Base-by-base conservation (phyloP, 2,329 filamentous ascomycete genomes). In the Cladosporium halotolerans region DNA sequence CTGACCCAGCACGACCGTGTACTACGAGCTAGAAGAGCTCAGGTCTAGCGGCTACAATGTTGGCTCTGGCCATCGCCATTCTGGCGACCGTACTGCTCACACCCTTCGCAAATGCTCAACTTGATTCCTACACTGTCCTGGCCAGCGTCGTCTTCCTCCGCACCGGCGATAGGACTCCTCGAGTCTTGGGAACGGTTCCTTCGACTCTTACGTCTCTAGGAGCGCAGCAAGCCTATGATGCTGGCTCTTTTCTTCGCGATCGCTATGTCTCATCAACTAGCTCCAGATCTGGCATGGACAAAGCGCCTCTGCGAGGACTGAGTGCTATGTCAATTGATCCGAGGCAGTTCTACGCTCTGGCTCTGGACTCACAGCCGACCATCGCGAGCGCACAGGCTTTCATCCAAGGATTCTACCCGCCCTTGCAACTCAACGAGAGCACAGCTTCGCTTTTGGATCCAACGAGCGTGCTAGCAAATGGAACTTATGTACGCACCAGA, bases 361-460 rank as follows among this genome's bases (percentile, higher is more conserved):
- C 80, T 0, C 64, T 73, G 23, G 71, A 79, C 23, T 68, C 73
- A 32, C 73, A 77, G 54, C 74, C 73, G 52, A 71, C 74, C 2
- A 63, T 75, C 33, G 75, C 75, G 1, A 80, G 79, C 3, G 79
- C 80, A 10, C 77, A 80, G 58, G 80, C 81, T 2, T 83, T 83
- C 60, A 74, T 84, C 72, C 80, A 83, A 63, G 80, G 79, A 7
- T 67, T 84, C 9, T 84, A 83, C 62, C 81, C 81, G 33, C 79
- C 80, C 1, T 64, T 67, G 45, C 62, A 65, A 3, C 65, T 70
- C 3, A 66, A 65, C 45, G 39, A 52, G 4, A 67, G 66, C 52
- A 48, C 51, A 8, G 54, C 57, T 33, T 63, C 64, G 49, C 58
- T 66, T 36, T 59, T 70, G 18, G 66, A 72, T 54, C 61, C 66